Percentiles rank a stretch among this genome's conserved stretches.
Conservation (phyloP, 1,284 basidiomycete species). For the Cronartium quercuum region DNA sequence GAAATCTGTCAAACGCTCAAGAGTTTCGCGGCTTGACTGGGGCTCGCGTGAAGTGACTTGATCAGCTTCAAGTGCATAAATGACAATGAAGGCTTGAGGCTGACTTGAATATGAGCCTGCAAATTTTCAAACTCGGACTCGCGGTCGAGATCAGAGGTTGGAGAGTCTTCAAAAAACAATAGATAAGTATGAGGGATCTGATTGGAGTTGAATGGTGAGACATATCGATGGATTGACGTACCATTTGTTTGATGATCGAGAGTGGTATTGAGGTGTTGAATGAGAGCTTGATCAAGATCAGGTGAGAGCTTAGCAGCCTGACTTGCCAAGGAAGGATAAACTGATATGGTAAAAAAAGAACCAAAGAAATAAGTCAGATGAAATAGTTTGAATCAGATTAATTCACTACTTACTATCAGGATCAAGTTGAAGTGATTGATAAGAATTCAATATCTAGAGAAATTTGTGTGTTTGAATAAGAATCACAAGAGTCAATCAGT, state of each 20-base stretch:
- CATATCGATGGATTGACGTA: too few relatives aligned
- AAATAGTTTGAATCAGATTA: too few relatives aligned
- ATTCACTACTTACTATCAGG: too few relatives aligned
- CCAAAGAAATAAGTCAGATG: too few relatives aligned
- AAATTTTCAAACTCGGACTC: slow-evolving; percentile 26
- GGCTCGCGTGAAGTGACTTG: not conserved
- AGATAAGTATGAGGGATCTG: too few relatives aligned
- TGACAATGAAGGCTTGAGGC: not conserved
- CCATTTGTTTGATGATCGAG: too few relatives aligned
- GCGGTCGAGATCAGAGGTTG: slow-evolving; percentile 2
- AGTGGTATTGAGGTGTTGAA: not conserved
- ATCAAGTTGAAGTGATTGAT: too few relatives aligned
- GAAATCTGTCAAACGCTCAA: slow-evolving; percentile 10
- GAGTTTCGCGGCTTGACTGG: slow-evolving; percentile 12
- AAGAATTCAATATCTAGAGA: too few relatives aligned
- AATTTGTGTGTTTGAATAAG: too few relatives aligned
- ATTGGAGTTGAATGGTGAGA: too few relatives aligned
- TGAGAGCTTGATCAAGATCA: slow-evolving; percentile 14
- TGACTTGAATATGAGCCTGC: slow-evolving; percentile 16
- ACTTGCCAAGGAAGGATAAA: slow-evolving; percentile 10
- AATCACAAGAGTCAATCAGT: too few relatives aligned
- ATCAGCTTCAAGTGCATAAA: not conserved
- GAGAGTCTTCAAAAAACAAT: not conserved
- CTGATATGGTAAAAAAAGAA: too few relatives aligned
- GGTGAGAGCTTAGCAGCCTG: slow-evolving; percentile 26